These are phyloP conservation scores for Protomyces lactucae-debilis DNA, from an alignment of 1,139 yeast species.

Conservation along the genomic window DNA sequence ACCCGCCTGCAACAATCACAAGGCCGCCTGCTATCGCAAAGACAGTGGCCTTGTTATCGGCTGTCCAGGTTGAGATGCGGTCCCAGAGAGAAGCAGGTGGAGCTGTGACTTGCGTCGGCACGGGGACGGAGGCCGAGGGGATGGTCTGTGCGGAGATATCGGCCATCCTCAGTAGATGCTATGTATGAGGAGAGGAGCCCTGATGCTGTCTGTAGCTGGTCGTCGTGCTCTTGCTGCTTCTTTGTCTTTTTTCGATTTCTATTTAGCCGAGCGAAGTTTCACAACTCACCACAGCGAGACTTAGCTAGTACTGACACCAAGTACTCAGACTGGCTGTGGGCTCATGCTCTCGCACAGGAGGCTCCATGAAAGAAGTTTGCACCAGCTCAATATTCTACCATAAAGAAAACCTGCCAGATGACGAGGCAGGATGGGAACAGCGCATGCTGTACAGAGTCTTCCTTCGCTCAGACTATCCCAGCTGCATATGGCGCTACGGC, in stretches of 20 bases:
- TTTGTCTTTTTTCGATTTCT: not conserved
- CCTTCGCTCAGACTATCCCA: slow-evolving; percentile 12
- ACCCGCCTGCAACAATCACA: slow-evolving; percentile 28
- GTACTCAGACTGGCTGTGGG: too few relatives aligned
- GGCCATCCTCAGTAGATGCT: not conserved
- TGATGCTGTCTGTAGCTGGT: too few relatives aligned
- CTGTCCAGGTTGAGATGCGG: slow-evolving; percentile 18
- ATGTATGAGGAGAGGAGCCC: too few relatives aligned
- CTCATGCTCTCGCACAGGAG: too few relatives aligned
- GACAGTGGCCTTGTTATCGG: slow-evolving; percentile 25
- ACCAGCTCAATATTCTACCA: not conserved
- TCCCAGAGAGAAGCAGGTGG: slow-evolving; percentile 21
- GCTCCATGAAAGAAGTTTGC: too few relatives aligned
- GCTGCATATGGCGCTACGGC: slow-evolving; percentile 9
- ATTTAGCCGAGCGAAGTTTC: not conserved
- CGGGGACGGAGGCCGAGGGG: not conserved
- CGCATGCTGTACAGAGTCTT: slow-evolving; percentile 21
- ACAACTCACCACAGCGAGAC: not conserved
- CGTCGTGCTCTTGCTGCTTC: not conserved
- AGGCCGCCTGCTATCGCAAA: slow-evolving; percentile 24
- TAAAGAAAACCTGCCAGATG: not conserved
- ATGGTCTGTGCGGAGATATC: not conserved
- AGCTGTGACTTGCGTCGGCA: not conserved
- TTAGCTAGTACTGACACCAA: too few relatives aligned
- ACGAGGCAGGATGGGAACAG: slow-evolving; percentile 15